A percentile compares a stretch with the other conserved stretches of the same genome.
These are phyloP conservation scores for Phanerochaete carnosa DNA, from an alignment of 768 basidiomycete species.

Conservation along the genomic window DNA sequence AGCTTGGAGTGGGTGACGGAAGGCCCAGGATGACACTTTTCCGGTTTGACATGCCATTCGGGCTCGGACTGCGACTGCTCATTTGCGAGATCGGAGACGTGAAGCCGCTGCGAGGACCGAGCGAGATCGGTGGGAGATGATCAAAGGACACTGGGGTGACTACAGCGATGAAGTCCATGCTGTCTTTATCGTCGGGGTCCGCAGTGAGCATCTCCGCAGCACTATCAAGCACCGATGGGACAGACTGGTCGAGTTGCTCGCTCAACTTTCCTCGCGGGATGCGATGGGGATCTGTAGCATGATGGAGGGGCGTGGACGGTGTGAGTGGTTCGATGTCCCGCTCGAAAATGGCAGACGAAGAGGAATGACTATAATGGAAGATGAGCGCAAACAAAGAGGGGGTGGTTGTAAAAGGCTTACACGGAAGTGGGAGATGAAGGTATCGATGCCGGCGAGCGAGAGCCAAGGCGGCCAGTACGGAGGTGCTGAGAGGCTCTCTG, in stretches of 20 bases:
- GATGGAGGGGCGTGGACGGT: slow-evolving; percentile 36
- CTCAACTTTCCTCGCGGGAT: slow-evolving; percentile 70
- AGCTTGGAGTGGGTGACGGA: slow-evolving; percentile 33
- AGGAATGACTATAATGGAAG: slow-evolving; percentile 49
- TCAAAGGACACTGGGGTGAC: slow-evolving; percentile 47
- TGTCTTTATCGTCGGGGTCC: slow-evolving; percentile 32
- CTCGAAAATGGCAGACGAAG: slow-evolving; percentile 89
- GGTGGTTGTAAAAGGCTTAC: slow-evolving; percentile 35
- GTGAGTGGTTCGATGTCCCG: slow-evolving; percentile 79
- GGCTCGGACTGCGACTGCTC: slow-evolving; percentile 69
- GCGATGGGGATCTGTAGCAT: slow-evolving; percentile 60
- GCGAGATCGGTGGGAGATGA: slow-evolving; percentile 4
- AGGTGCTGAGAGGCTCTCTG: slow-evolving; percentile 48
- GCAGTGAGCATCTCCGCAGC: slow-evolving; percentile 71
- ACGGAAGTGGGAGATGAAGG: slow-evolving; percentile 79
- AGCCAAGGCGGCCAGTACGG: slow-evolving; percentile 47
- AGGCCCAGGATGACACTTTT: slow-evolving; percentile 43
- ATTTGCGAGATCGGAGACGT: slow-evolving; percentile 61
- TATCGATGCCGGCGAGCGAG: slow-evolving; percentile 69
- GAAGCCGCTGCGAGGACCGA: slow-evolving; percentile 46
- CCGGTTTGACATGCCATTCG: slow-evolving; percentile 36
- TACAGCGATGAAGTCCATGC: slow-evolving; percentile 59
- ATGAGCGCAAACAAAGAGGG: slow-evolving; percentile 5
- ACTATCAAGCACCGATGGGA: slow-evolving; percentile 82
- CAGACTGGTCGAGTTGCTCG: slow-evolving; percentile 72